Base-by-base conservation (phyloP, 2,329 filamentous ascomycete genomes). In the Microcyclospora pomicola region DNA sequence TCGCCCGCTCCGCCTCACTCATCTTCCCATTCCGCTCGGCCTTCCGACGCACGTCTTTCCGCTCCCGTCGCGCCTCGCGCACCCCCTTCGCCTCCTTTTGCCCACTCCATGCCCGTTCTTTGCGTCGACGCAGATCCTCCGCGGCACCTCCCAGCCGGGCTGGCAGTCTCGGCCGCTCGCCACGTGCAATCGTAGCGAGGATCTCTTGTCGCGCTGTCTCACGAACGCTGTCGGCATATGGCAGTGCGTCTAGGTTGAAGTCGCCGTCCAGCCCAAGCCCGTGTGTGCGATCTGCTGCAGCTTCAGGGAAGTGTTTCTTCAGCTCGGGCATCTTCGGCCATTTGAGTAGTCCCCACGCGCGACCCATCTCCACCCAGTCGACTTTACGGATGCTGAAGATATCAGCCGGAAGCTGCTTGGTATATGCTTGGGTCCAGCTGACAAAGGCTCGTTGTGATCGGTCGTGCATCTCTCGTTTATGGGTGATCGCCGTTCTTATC, bases 271-370 rank as follows among this genome's bases (percentile, higher is more conserved):
- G 47, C 3, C 49, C 44, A 0, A 66, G 49, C 2, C 63, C 62
- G 2, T 64, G 51, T 5, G 49, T 57, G 14, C 61, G 55, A 42
- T 70, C 63, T n/a, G 60, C 58, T 6, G 44, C 42, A 7, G 51
- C 52, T 35, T 50, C 42, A 0, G 49, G 50, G 11, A 63, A 60
- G 50, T 63, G 64, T 12, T 59, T 61, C 47, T 65, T 68, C 15
- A 66, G 64, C 59, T 98, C 91, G 0, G 91, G 88, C 91, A 98
- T 98, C 55, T 82, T 85, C 3, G 91, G 91, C 46, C 96, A 69
- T 36, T 78, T 78, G 2, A 95, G 67, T 1, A 98, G 68, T 2
- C 84, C 91, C 84, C 88, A 98, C 1, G 80, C 82, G 38, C 75
- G 69, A 1, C 78, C 88, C 1, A 91, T 68, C 37, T 86, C 80